Base-by-base conservation (phyloP, 2,329 filamentous ascomycete genomes). In the Neofusicoccum sp. region DNA sequence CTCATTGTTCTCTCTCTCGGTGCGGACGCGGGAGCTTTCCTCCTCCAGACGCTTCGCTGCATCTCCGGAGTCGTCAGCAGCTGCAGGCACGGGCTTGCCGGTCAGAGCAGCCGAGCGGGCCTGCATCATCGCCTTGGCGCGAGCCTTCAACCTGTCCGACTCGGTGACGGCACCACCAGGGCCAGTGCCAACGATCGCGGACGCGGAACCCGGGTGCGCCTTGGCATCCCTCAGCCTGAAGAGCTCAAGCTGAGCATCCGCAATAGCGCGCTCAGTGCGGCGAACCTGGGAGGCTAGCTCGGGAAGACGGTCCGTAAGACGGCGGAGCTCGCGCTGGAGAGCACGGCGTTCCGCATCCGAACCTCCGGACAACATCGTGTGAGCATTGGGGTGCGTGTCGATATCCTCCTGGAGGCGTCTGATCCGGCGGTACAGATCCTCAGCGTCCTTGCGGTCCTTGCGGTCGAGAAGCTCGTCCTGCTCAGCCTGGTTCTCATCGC, bases 121-220 rank as follows among this genome's bases (percentile, higher is more conserved):
- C 79, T 98, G 94, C 95, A 99, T 99, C 88, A 97, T 96, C 43
- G 94, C 94, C 79, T 93, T 96, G 36, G 95, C 94, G 69, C 93
- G 88, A 39, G 95, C 95, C 81, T 97, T 98, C 68, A 98, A 86
- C 61, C 94, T 88, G 78, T 99, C 95, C 3, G 92, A 90, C 77
- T 99, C 95, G 0, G 95, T 99, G 45, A 99, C 87, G 48, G 87
- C 80, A 59, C 95, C 95, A 47, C 94, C 94, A 64, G 93, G 94
- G 8, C 95, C 95, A 65, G 94, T 98, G 49, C 95, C 95, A 64
- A 98, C 87, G 66, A 99, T 92, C 34, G 88, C 84, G 22, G 90
- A 83, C 8, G 92, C 89, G 72, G 90, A 92, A 67, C 88, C 85
- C 3, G 95, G 95, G 73, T 98, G 87, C 2, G 91, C 91, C 77